These are phyloP conservation scores for Yarrowia deformans DNA, from an alignment of 805 yeast species.

Conservation along the genomic window DNA sequence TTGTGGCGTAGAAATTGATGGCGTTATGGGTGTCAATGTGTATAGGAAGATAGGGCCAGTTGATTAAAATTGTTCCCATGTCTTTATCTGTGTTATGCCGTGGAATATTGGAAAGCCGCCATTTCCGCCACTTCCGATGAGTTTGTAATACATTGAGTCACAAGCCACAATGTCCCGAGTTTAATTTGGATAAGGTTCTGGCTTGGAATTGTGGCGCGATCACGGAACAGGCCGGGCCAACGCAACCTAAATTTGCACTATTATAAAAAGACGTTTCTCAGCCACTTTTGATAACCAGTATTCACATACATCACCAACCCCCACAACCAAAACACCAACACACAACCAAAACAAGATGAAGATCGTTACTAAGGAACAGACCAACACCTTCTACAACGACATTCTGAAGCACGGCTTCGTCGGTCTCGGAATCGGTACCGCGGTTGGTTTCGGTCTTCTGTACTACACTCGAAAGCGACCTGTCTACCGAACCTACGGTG, in stretches of 20 bases:
- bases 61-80: neutral
- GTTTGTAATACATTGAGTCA: conserved; percentile 18
- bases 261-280: conserved; percentile 33
- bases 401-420: conserved; percentile 66
- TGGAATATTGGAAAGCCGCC: neutral
- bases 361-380: conserved; percentile 69
- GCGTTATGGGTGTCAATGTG: neutral
- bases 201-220: conserved; percentile 30
- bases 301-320: conserved; percentile 5
- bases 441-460: conserved; percentile 63
- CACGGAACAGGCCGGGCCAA: conserved; percentile 34
- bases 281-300: conserved; percentile 25
- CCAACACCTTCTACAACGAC: conserved; percentile 66
- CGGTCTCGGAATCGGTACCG: conserved; percentile 65
- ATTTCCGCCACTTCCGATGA: conserved; percentile 34
- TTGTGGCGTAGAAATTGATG: neutral
- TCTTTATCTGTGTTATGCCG: neutral
- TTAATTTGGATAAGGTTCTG: neutral
- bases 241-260: conserved; percentile 13
- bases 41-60: neutral
- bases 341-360: conserved; percentile 59
- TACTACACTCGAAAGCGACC: conserved; percentile 57
- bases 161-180: conserved; percentile 21
- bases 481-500: conserved; percentile 38
- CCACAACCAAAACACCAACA: neutral